These are phyloP conservation scores for Pistacia integerrima DNA, from an alignment of 345 rosid genomes.

Conservation along the genomic window DNA sequence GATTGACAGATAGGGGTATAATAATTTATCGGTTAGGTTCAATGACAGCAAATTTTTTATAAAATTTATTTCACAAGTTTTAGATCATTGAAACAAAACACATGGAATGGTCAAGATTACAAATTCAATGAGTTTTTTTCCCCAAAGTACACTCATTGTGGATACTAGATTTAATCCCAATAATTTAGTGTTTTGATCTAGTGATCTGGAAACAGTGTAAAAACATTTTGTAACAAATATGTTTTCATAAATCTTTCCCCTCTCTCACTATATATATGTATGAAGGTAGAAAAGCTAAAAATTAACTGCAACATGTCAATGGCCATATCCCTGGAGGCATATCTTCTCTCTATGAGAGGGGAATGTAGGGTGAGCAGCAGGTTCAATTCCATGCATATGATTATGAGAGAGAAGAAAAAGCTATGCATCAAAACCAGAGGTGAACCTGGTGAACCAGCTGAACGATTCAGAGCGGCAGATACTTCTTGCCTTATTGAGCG, in stretches of 20 bases:
- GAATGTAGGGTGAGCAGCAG: background rate
- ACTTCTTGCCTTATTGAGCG: slow-evolving; percentile 89
- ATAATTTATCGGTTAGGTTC: too few relatives aligned
- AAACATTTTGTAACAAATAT: too few relatives aligned
- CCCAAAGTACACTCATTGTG: too few relatives aligned
- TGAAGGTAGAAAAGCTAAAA: background rate
- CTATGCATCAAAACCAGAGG: background rate
- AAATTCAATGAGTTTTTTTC: too few relatives aligned
- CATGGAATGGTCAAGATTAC: too few relatives aligned
- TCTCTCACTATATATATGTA: background rate
- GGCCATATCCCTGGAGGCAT: background rate
- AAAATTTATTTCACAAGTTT: too few relatives aligned
- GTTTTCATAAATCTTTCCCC: too few relatives aligned
- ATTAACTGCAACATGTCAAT: background rate
- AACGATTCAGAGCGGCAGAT: slow-evolving; percentile 78
- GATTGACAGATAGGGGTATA: background rate
- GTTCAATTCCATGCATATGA: background rate
- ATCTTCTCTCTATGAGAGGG: background rate
- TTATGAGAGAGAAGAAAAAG: background rate
- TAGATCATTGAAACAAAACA: too few relatives aligned
- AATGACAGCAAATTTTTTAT: too few relatives aligned
- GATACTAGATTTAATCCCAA: too few relatives aligned
- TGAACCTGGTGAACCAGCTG: slow-evolving; percentile 60
- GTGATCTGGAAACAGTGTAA: too few relatives aligned
- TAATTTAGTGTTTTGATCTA: too few relatives aligned